Base-by-base conservation (phyloP, 352 stramenopile genomes). In the Globisporangium radiosum region DNA sequence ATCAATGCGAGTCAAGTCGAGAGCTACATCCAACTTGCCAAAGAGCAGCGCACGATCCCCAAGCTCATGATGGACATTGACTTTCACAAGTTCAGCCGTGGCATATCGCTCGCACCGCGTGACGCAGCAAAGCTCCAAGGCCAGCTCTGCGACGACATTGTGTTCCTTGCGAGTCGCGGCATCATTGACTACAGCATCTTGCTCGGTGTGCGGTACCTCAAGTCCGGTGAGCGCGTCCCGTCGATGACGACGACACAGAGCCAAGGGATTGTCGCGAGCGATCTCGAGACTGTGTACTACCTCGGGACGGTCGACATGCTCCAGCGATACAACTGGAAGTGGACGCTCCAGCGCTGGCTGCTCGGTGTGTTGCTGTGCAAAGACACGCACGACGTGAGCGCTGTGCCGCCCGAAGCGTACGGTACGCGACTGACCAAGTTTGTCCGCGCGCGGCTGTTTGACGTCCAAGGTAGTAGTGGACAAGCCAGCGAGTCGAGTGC, bases 151-250 rank as follows among this genome's bases (percentile, higher is more conserved):
- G 81, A 84, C 52, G 85, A 94, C 59, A 82, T 94, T 37, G 74
- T 89, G 8, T 94, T 94, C 62, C 72, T 94, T 36, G 85, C 81
- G 13, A 89, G 80, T 37, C 82, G 81, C 14, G 79, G 81, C 17
- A 94, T 94, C 62, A 92, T 94, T 45, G 85, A 94, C 63, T 94
- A 94, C 63, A 92, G 81, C 54, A 85, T 94, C 33, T 55, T 94
- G 8, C 68, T 94, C 1, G 85, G 85, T 1, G 80, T 94, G 15
- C 66, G 72, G 17, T 85, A 91, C 52, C 17, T 83, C 6, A 66
- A 70, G 17, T 57, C 52, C 1, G 55, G 62, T 2, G 66, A 82
- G 11, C 70, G 45, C 7, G 48, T 73, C 7, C 63, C 70, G 11
- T 66, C 64, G 7, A 57, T 66, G 36, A 54, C 45, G 1, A 54